Conservation (phyloP, 2,329 filamentous ascomycete genomes). For the Fusarium domesticum region DNA sequence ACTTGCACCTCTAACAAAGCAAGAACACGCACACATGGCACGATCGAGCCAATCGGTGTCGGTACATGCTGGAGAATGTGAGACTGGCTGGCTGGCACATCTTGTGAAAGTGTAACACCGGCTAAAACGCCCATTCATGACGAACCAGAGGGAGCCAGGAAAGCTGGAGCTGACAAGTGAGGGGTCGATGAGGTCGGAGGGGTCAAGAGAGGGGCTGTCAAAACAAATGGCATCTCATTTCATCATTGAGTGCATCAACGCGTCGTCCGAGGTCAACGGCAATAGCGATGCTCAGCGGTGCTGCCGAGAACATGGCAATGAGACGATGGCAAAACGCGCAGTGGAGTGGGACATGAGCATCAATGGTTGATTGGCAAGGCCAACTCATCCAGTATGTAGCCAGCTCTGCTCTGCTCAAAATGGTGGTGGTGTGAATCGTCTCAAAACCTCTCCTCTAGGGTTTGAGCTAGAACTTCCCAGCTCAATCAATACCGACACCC, state of each 20-base stretch:
- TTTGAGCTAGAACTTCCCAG: not conserved
- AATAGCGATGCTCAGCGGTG: not conserved
- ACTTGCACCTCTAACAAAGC: slow-evolving; percentile 5
- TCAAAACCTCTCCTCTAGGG: not conserved
- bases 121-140: not conserved
- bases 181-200: slow-evolving; percentile 5
- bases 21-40: slow-evolving; percentile 7
- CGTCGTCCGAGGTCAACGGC: slow-evolving; percentile 4
- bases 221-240: slow-evolving; percentile 3
- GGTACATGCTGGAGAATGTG: slow-evolving; percentile 6
- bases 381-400: not conserved
- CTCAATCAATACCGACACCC: not conserved
- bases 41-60: slow-evolving; percentile 15
- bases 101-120: slow-evolving; percentile 14
- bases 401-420: not conserved
- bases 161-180: not conserved
- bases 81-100: not conserved
- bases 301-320: slow-evolving; percentile 6
- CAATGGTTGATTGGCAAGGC: slow-evolving; percentile 3
- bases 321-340: slow-evolving; percentile 7
- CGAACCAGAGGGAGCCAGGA: not conserved
- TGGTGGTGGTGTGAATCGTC: not conserved
- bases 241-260: not conserved
- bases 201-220: slow-evolving; percentile 9
- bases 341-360: slow-evolving; percentile 12